A percentile compares a stretch with the other conserved stretches of the same genome.
phyloP scores from a whole-genome alignment of 495 filamentous ascomycete species.

The Poronia punctata region DNA sequence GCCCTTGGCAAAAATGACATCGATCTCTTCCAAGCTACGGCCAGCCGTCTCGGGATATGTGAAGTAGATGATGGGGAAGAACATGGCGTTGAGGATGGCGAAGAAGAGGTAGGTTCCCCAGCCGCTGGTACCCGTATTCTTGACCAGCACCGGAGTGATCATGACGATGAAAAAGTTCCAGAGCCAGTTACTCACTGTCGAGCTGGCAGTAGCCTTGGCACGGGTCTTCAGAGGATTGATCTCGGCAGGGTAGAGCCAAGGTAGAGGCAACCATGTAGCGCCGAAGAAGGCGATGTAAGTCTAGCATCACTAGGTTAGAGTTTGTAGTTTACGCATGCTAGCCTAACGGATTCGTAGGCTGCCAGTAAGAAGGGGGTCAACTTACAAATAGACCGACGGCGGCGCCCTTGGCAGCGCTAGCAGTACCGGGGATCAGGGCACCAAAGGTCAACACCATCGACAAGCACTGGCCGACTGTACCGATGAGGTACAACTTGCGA shows the following conservation, averaged over 20 bases:
- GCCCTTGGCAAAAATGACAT: constrained; percentile 64
- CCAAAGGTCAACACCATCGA: constrained; percentile 63
- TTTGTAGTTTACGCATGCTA: constrained; percentile 17
- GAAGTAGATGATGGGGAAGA: constrained; percentile 62
- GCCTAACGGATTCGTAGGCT: no score
- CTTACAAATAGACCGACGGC: constrained; percentile 44
- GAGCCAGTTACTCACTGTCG: constrained; percentile 63
- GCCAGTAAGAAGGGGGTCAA: constrained; percentile 45
- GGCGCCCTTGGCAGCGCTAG: constrained; percentile 25
- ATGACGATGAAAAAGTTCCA: constrained; percentile 46
- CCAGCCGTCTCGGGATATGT: constrained; percentile 67
- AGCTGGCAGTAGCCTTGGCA: constrained; percentile 58
- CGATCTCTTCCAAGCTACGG: constrained; percentile 66
- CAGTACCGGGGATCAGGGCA: constrained; percentile 52
- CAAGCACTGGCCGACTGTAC: constrained; percentile 55
- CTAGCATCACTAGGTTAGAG: constrained; percentile 6
- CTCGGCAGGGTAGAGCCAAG: constrained; percentile 39
- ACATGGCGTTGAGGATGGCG: constrained; percentile 54
- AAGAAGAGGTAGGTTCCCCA: constrained; percentile 70
- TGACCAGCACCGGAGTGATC: constrained; percentile 62
- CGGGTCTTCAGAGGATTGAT: constrained; percentile 60
- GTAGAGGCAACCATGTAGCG: constrained; percentile 59
- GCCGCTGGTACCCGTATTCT: constrained; percentile 49
- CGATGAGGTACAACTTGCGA: constrained; percentile 52
- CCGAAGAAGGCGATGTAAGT: constrained; percentile 47